Percentiles rank a stretch among this genome's conserved stretches.
Evolutionary conservation across 352 stramenopile species (phyloP).

Genomic region (Pythium diclinum): DNA sequence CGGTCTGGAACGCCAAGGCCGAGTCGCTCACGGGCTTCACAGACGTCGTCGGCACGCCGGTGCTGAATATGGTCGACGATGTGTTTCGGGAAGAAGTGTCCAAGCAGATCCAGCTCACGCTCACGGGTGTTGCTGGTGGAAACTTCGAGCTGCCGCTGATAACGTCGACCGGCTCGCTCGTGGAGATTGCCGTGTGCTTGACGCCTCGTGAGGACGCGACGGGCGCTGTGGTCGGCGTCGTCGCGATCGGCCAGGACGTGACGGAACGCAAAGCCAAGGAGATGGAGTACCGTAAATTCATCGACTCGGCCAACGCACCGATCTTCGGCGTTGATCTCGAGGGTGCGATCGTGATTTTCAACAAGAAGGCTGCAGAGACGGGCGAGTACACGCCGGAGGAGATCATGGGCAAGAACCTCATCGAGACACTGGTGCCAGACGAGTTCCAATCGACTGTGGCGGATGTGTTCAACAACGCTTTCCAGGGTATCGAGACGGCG

Average conservation of each 20-base stretch:
- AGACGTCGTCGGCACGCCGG: slow-evolving; percentile 48
- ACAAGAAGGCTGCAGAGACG: slow-evolving; percentile 69
- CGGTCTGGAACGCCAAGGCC: slow-evolving; percentile 65
- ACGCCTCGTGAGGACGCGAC: slow-evolving; percentile 49
- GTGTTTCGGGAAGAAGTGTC: slow-evolving; percentile 46
- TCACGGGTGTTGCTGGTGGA: slow-evolving; percentile 43
- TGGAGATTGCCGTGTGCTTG: slow-evolving; percentile 57
- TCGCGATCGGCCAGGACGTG: slow-evolving; percentile 66
- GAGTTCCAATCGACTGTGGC: slow-evolving; percentile 44
- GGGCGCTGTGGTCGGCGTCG: slow-evolving; percentile 42
- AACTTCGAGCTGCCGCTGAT: slow-evolving; percentile 57
- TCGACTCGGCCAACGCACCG: slow-evolving; percentile 31
- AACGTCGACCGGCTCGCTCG: slow-evolving; percentile 40
- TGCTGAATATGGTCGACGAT: slow-evolving; percentile 49
- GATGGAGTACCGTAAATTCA: slow-evolving; percentile 59
- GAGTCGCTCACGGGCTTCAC: slow-evolving; percentile 53
- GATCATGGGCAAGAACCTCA: slow-evolving; percentile 77
- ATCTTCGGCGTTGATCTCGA: slow-evolving; percentile 46
- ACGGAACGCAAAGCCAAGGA: slow-evolving; percentile 70
- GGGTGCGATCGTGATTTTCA: slow-evolving; percentile 69
- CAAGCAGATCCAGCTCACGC: slow-evolving; percentile 47
- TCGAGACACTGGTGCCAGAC: slow-evolving; percentile 69
- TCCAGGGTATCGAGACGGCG: slow-evolving; percentile 46
- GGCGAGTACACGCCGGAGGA: slow-evolving; percentile 81
- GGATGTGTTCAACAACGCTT: slow-evolving; percentile 49